Evolutionary conservation across 169 alveolate genomes (phyloP), one percentile per base, ranked within the genome.

Genomic region (Amoebophrya sp.): DNA sequence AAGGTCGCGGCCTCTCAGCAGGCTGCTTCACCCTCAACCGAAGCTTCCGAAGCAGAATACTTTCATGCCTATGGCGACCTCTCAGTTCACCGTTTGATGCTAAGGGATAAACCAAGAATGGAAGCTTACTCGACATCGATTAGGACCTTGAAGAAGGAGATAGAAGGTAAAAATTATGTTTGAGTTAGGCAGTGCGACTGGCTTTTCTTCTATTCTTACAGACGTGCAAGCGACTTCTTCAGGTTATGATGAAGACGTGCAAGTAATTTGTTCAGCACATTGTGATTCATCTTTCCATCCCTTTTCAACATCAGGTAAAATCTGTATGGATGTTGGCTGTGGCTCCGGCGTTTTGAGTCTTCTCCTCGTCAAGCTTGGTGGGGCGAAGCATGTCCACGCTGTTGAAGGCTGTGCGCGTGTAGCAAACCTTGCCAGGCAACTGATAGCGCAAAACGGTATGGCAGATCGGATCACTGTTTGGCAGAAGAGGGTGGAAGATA

Each of bases 281-380:
- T n/a, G n/a, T n/a, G n/a, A n/a, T n/a, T n/a, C n/a, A n/a, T n/a
- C n/a, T n/a, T n/a, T n/a, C n/a, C n/a, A n/a, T n/a, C n/a, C n/a
- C n/a, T n/a, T n/a, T n/a, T n/a, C n/a, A n/a, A n/a, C n/a, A n/a
- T n/a, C n/a, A n/a, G n/a, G n/a, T n/a, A 6, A 26, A 65, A 65
- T 0, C 36, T 6, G 36, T 36, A 55, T 97, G 91, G 98, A 97
- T 93, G 96, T 97, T n/a, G 98, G 98, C 24, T 93, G 96, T 36
- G 98, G 98, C 3, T 94, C 97, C 77, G 98, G 98, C 41, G 94
- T 97, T 2, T 92, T 97, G n/a, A 94, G 97, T 0, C 93, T 96
- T 92, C 90, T 26, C 97, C 97, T 12, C 93, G 95, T 90, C 96
- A 65, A 65, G n/a, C 83, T 65, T 10, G 83, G 83, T 18, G 26